These are phyloP conservation scores for Cutaneotrichosporon dermatis DNA, from an alignment of 1,284 basidiomycete genomes.

Conservation along the genomic window DNA sequence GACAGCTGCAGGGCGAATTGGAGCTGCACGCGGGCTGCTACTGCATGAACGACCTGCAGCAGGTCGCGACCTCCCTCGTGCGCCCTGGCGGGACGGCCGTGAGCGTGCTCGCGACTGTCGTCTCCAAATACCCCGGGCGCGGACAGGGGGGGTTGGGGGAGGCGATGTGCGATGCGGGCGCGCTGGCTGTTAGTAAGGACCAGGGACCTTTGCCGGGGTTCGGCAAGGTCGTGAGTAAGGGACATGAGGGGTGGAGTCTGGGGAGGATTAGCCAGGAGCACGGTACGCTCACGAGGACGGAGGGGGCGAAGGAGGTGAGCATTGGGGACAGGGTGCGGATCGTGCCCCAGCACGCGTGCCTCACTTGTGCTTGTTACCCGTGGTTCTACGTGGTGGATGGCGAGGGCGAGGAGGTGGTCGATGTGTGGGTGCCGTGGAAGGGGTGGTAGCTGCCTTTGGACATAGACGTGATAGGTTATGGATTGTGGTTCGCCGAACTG, in stretches of 20 bases:
- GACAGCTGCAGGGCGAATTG: slow-evolving; percentile 55
- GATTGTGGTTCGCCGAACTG: no score
- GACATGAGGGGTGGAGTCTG: slow-evolving; percentile 62
- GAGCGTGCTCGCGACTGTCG: slow-evolving; percentile 64
- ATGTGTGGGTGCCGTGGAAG: slow-evolving; percentile 87
- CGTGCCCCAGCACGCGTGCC: slow-evolving; percentile 56
- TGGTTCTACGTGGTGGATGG: slow-evolving; percentile 78
- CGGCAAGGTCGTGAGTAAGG: slow-evolving; percentile 59
- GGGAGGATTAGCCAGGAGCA: slow-evolving; percentile 73
- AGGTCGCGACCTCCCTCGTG: slow-evolving; percentile 67
- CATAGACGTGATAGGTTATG: neutral
- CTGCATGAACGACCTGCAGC: slow-evolving; percentile 76
- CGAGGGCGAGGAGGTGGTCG: slow-evolving; percentile 59
- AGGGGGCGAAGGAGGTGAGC: slow-evolving; percentile 44
- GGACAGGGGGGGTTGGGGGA: slow-evolving; percentile 11
- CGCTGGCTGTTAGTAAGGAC: slow-evolving; percentile 79
- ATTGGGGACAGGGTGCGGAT: slow-evolving; percentile 55
- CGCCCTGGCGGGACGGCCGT: slow-evolving; percentile 52
- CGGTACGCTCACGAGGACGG: slow-evolving; percentile 58
- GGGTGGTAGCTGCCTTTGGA: slow-evolving; percentile 60
- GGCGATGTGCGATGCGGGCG: slow-evolving; percentile 70
- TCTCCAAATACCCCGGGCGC: slow-evolving; percentile 70
- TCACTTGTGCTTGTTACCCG: slow-evolving; percentile 68
- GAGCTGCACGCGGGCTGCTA: slow-evolving; percentile 76
- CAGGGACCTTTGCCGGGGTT: slow-evolving; percentile 65